These are phyloP conservation scores for Astragalus membranaceus DNA, from an alignment of 306 rosid genomes.

Conservation along the genomic window DNA sequence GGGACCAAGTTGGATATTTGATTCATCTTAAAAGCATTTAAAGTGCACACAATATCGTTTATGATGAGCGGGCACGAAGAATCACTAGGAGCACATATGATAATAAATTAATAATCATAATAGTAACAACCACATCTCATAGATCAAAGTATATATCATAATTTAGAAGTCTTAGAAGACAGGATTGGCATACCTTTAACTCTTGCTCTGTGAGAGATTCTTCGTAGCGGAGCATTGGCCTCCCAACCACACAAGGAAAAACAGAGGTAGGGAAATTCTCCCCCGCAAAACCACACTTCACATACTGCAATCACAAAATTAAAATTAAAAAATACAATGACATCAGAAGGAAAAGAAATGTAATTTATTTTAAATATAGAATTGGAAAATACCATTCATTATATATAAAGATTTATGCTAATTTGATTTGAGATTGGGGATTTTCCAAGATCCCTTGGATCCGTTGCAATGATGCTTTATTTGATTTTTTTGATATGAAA, in stretches of 20 bases:
- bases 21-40: background rate
- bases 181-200: constrained; percentile 44
- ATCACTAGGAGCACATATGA: background rate
- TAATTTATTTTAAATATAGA: background rate
- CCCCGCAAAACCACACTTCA: constrained; percentile 95
- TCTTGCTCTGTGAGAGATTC: constrained; percentile 89
- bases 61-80: background rate
- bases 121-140: background rate
- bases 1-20: too few relatives aligned
- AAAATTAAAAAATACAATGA: background rate
- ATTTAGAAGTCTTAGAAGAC: background rate
- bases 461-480: background rate
- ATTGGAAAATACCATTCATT: background rate
- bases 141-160: too few relatives aligned
- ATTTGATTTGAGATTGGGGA: background rate
- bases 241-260: constrained; percentile 95
- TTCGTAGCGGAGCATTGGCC: constrained; percentile 97
- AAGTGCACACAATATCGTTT: background rate
- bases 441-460: constrained; percentile 10
- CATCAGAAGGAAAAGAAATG: background rate
- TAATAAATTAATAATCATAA: too few relatives aligned
- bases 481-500: background rate
- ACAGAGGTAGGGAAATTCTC: constrained; percentile 96
- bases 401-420: background rate
- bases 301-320: constrained; percentile 49